Base-by-base conservation (phyloP, 306 rosid species). In the Vicia sativa region DNA sequence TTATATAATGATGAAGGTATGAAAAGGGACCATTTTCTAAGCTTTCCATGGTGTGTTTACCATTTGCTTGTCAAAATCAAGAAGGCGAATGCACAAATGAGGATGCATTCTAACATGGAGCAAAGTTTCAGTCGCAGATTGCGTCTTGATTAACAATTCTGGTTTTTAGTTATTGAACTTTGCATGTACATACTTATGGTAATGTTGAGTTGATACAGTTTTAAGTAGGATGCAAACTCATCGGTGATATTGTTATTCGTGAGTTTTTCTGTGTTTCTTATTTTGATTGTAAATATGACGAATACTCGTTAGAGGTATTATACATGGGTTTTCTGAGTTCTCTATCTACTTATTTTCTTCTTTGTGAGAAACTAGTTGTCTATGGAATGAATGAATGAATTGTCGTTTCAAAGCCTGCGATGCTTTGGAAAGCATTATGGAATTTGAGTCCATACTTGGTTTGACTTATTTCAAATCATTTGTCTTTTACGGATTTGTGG, bases 11-110 rank as follows among this genome's bases (percentile, higher is more conserved):
- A 85, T 60, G 92, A 85, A 70, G 96, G 66, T 4, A 67, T 84
- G 87, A 2, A 67, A 3, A 83, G 95, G 41, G 79, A 56, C 74
- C 97, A 91, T 67, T 88, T 62, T 60, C 76, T 88, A 42, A 88
- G 97, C 81, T 88, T 91, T 14, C 77, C 97, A 6, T 91, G 95
- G 97, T 88, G 91, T 53, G 82, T 87, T 44, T 78, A 79, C 53
- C 81, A 49, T 55, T 78, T n/a, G 43, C 92, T 88, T 54, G 65
- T 86, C 23, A 78, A 67, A 28, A 88, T 91, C 68, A 91, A 88
- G 81, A 80, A 57, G 69, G 70, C 60, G 21, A 87, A 79, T 18
- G 55, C 71, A 9, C 59, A 56, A 12, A 29, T 8, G 11, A 74
- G 75, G 73, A 67, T 19, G 70, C 38, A 78, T 67, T 23, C 74